Evolutionary conservation across 2,329 filamentous ascomycete genomes (phyloP).

Genomic region (Trichoderma breve): DNA sequence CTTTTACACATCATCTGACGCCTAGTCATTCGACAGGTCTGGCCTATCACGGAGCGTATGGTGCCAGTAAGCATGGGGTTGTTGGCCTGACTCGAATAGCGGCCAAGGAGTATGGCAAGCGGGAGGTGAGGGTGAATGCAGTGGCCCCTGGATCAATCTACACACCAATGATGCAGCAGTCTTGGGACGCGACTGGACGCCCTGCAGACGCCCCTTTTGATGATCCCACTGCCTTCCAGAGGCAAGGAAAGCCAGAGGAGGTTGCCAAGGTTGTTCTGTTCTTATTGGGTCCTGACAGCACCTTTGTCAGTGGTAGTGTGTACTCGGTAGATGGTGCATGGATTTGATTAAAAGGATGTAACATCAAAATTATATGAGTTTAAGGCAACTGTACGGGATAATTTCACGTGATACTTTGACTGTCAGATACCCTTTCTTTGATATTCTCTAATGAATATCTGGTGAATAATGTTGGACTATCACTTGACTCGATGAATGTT

Average conservation of each 20-base stretch:
- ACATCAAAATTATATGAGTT: not conserved
- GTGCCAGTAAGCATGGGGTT: slow-evolving; percentile 41
- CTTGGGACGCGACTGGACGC: slow-evolving; percentile 36
- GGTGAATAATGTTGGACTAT: not conserved
- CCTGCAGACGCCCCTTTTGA: slow-evolving; percentile 41
- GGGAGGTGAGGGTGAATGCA: slow-evolving; percentile 46
- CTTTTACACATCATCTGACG: not conserved
- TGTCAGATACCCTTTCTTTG: not conserved
- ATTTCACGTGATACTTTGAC: accelerated
- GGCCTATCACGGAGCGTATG: slow-evolving; percentile 37
- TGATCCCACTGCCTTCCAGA: slow-evolving; percentile 42
- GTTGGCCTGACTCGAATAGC: slow-evolving; percentile 38
- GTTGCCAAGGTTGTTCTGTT: slow-evolving; percentile 37
- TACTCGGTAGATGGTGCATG: slow-evolving; percentile 49
- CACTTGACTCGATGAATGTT: not conserved
- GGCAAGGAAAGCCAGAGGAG: slow-evolving; percentile 44
- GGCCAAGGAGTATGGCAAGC: slow-evolving; percentile 40
- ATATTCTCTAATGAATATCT: not conserved
- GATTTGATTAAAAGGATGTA: slow-evolving; percentile 27
- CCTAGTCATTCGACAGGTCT: not conserved
- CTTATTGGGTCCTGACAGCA: slow-evolving; percentile 37
- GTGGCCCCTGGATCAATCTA: slow-evolving; percentile 50
- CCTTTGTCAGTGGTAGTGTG: slow-evolving; percentile 37
- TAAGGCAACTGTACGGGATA: not conserved
- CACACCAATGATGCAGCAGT: slow-evolving; percentile 49